phyloP scores from a whole-genome alignment of 768 basidiomycete genomes.

The Leucocoprinus leucothites region DNA sequence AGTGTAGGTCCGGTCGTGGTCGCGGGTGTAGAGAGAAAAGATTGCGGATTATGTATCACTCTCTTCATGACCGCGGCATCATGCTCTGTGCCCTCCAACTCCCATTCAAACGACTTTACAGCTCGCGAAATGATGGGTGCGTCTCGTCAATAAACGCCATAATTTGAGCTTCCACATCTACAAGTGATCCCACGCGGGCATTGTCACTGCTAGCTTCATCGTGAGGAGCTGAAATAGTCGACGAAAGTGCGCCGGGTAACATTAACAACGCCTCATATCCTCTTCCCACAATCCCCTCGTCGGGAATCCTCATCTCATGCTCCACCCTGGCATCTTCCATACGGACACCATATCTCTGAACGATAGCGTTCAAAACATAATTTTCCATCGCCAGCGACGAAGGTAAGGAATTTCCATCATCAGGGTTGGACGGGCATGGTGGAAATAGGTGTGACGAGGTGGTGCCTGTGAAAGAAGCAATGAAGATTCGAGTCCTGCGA shows the following conservation, averaged over 20 bases:
- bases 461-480: slow-evolving; percentile 26
- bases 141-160: slow-evolving; percentile 54
- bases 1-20: no score
- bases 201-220: slow-evolving; percentile 4
- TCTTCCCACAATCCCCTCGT: slow-evolving; percentile 60
- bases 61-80: slow-evolving; percentile 72
- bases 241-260: slow-evolving; percentile 43
- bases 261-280: slow-evolving; percentile 70
- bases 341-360: slow-evolving; percentile 67
- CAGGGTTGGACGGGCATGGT: no score
- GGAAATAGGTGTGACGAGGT: slow-evolving; percentile 3
- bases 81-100: slow-evolving; percentile 73
- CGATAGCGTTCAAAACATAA: slow-evolving; percentile 44
- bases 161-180: slow-evolving; percentile 47
- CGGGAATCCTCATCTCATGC: slow-evolving; percentile 73
- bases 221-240: neutral
- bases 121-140: slow-evolving; percentile 46
- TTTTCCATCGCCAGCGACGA: no score
- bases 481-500: slow-evolving; percentile 56
- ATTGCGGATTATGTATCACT: slow-evolving; percentile 48
- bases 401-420: no score
- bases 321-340: slow-evolving; percentile 81
- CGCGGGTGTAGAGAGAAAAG: no score
- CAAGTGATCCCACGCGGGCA: slow-evolving; percentile 19
- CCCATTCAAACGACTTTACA: slow-evolving; percentile 44